Conservation (phyloP, 768 basidiomycete genomes). For the Sarcomyxa edulis region DNA sequence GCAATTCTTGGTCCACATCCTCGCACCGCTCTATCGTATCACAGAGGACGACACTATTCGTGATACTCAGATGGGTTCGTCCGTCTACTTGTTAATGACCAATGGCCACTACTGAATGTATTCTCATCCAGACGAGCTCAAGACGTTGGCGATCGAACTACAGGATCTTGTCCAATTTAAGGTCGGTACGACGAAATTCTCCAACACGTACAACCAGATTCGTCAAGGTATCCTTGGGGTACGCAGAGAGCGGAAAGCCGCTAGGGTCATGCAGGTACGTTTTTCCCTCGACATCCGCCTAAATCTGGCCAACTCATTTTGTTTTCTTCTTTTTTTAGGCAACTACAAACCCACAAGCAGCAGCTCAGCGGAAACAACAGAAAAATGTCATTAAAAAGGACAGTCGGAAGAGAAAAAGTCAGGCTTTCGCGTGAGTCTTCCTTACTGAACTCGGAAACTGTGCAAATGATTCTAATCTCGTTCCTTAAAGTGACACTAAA, state of each 20-base stretch:
- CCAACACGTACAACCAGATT: constrained; percentile 73
- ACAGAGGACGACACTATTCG: constrained; percentile 81
- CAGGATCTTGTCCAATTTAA: constrained; percentile 84
- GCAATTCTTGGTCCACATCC: constrained; percentile 74
- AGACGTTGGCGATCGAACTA: constrained; percentile 73
- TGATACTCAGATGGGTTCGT: constrained; percentile 73
- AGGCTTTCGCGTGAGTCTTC: constrained; percentile 51
- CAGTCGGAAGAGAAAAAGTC: constrained; percentile 73
- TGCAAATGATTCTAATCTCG: neutral
- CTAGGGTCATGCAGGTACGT: constrained; percentile 45
- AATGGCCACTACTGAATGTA: neutral
- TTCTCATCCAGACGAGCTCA: constrained; percentile 68
- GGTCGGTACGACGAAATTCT: constrained; percentile 85
- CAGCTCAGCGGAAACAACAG: constrained; percentile 70
- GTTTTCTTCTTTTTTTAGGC: constrained; percentile 3
- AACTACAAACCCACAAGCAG: constrained; percentile 67
- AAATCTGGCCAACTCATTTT: neutral
- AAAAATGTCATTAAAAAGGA: constrained; percentile 78
- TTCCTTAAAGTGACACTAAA: constrained; percentile 36
- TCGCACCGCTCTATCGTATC: constrained; percentile 84
- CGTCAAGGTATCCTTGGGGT: constrained; percentile 64
- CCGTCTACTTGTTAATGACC: neutral
- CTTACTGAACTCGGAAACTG: constrained; percentile 4
- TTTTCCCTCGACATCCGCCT: neutral
- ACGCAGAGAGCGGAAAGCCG: constrained; percentile 67